Percentiles rank a stretch among this genome's conserved stretches.
These are phyloP conservation scores for Saccharomycopsis olivae DNA, from an alignment of 805 yeast species.

Conservation along the genomic window DNA sequence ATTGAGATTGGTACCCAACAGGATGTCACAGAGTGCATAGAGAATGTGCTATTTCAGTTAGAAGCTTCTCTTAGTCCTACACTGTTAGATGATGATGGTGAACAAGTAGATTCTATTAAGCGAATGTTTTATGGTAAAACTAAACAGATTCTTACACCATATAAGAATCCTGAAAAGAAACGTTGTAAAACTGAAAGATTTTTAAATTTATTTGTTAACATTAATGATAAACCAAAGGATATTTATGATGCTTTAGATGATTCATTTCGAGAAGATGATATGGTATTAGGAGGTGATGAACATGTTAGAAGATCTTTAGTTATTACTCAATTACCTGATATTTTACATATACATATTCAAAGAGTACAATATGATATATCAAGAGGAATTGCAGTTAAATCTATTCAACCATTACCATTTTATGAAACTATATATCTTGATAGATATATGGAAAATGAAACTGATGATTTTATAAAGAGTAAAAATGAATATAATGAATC, in stretches of 20 bases:
- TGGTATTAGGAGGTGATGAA: slow-evolving; percentile 59
- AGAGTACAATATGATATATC: slow-evolving; percentile 83
- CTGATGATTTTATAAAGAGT: slow-evolving; percentile 38
- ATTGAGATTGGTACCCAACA: slow-evolving; percentile 85
- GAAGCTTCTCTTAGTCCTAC: slow-evolving; percentile 78
- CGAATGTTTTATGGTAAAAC: slow-evolving; percentile 77
- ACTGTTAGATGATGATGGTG: slow-evolving; percentile 48
- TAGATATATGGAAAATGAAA: slow-evolving; percentile 67
- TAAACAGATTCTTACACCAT: slow-evolving; percentile 42
- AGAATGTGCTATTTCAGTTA: slow-evolving; percentile 81
- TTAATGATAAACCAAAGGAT: slow-evolving; percentile 80
- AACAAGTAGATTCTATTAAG: slow-evolving; percentile 76
- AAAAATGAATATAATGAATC: slow-evolving; percentile 51
- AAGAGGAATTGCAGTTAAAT: slow-evolving; percentile 65
- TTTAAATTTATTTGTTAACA: slow-evolving; percentile 71
- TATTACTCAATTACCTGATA: slow-evolving; percentile 61
- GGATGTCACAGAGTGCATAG: slow-evolving; percentile 96
- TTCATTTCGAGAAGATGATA: slow-evolving; percentile 62
- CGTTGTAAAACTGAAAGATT: slow-evolving; percentile 63
- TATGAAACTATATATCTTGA: slow-evolving; percentile 74
- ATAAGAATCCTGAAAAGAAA: slow-evolving; percentile 23
- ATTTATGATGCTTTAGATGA: slow-evolving; percentile 86
- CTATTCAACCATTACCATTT: slow-evolving; percentile 73
- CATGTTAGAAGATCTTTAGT: slow-evolving; percentile 65
- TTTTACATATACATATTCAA: slow-evolving; percentile 87